Evolutionary conservation across 257 asterid genomes (phyloP).

Genomic region (Solanum sitiens): DNA sequence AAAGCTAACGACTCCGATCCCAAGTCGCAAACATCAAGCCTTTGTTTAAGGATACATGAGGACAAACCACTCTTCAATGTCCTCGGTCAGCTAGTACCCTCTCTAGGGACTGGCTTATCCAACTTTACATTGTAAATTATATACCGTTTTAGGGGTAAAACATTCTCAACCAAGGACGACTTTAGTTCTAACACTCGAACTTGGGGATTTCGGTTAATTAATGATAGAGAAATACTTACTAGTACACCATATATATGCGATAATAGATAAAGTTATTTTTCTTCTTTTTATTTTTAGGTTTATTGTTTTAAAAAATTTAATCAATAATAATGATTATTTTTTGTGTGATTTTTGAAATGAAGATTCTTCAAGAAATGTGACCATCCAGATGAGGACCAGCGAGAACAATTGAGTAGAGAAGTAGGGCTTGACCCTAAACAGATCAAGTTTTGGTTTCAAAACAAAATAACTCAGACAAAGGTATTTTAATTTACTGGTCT

Average conservation of each 20-base stretch:
- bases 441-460: constrained; percentile 69
- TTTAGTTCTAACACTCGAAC: neutral
- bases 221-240: neutral
- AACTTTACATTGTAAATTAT: neutral
- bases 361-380: constrained; percentile 55
- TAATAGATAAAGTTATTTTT: no score
- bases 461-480: constrained; percentile 58
- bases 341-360: neutral
- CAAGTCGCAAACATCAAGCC: neutral
- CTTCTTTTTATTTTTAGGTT: neutral
- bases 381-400: constrained; percentile 46
- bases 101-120: neutral
- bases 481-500: constrained; percentile 2
- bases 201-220: neutral
- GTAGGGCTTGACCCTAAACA: constrained; percentile 47
- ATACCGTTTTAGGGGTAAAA: neutral
- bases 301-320: neutral
- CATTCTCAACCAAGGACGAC: neutral
- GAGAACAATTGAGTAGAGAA: constrained; percentile 34
- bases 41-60: neutral
- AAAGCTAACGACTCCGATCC: neutral
- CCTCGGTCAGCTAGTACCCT: neutral
- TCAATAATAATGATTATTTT: neutral
- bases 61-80: neutral
- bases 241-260: neutral